Percentiles rank a stretch among this genome's conserved stretches.
These are phyloP conservation scores for Bauhinia variegata DNA, from an alignment of 306 rosid genomes.

Conservation along the genomic window DNA sequence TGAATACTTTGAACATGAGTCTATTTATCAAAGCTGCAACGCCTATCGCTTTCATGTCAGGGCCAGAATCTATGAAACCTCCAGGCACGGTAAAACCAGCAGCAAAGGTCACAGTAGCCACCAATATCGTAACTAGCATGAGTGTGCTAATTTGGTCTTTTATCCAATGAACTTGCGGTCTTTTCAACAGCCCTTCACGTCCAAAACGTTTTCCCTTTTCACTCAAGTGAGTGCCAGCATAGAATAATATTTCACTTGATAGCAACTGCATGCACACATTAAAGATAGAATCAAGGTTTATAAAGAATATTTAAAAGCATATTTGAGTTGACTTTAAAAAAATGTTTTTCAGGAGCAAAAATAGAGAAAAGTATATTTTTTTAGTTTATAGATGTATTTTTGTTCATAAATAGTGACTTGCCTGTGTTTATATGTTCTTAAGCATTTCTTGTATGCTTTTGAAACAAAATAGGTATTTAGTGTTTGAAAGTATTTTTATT, in stretches of 20 bases:
- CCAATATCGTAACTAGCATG: constrained; percentile 21
- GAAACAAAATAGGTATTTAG: no score
- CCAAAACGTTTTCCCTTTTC: background rate
- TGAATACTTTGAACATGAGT: background rate
- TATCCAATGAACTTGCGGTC: background rate
- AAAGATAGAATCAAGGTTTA: no score
- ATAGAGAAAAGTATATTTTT: no score
- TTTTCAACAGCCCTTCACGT: no score
- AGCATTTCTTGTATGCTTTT: no score
- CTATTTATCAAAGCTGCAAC: background rate
- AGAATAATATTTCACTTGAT: background rate
- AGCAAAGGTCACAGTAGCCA: constrained; percentile 20
- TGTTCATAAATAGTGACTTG: no score
- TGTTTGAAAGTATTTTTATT: no score
- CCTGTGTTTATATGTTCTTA: no score
- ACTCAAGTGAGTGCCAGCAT: background rate
- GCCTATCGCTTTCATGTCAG: background rate
- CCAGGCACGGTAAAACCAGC: constrained; percentile 28
- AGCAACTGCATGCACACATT: background rate
- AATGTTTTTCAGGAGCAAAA: no score
- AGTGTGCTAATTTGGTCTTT: constrained; percentile 23
- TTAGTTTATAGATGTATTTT: no score
- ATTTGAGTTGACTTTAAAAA: no score
- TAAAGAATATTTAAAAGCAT: no score
- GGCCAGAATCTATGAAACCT: background rate